These are phyloP conservation scores for Aspergillus sclerotialis DNA, from an alignment of 2,329 filamentous ascomycete species.

Conservation along the genomic window DNA sequence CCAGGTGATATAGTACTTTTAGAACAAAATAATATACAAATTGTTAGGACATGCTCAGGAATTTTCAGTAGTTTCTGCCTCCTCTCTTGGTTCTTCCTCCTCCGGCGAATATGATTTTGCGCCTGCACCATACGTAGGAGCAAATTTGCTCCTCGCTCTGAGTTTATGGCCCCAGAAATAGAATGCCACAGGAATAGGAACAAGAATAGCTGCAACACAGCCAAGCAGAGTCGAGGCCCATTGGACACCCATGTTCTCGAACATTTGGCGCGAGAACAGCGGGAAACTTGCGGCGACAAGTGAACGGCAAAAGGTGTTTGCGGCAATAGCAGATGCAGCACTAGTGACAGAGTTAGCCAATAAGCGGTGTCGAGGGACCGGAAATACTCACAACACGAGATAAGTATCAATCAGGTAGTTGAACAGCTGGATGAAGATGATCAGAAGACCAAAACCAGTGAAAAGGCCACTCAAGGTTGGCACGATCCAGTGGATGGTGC, in stretches of 20 bases:
- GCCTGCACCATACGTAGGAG: constrained; percentile 38
- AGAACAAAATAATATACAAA: no score
- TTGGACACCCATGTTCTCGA: constrained; percentile 31
- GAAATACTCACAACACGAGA: constrained; percentile 34
- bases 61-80: no score
- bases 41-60: no score
- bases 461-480: constrained; percentile 43
- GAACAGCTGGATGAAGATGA: constrained; percentile 51
- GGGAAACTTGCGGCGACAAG: constrained; percentile 47
- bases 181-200: constrained; percentile 32
- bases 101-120: no score
- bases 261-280: constrained; percentile 51
- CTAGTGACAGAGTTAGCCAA: no score
- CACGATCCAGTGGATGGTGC: constrained; percentile 34
- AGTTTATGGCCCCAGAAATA: constrained; percentile 22
- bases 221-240: constrained; percentile 32
- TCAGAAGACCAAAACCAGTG: constrained; percentile 52
- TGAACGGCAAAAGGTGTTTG: constrained; percentile 49
- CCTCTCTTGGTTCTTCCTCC: no score
- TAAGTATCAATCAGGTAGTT: constrained; percentile 57
- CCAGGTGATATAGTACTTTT: no score
- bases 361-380: no score
- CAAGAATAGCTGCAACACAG: constrained; percentile 24
- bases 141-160: constrained; percentile 17
- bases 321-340: constrained; percentile 48